Evolutionary conservation across 176 grass and related monocot species (phyloP).

Genomic region (Panicum miliaceum): DNA sequence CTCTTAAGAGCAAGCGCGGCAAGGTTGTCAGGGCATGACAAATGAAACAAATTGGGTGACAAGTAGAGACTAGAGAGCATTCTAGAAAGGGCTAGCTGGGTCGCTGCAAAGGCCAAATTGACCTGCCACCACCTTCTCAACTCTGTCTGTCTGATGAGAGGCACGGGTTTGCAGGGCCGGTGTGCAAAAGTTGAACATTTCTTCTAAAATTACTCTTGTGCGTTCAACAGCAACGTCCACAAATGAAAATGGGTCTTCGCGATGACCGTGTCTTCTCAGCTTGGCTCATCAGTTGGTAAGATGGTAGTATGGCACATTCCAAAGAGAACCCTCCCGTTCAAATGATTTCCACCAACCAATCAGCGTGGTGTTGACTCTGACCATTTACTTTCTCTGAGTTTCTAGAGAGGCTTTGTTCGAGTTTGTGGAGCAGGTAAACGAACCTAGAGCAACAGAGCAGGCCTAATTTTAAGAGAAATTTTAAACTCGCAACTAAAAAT

Average conservation of each 20-base stretch:
- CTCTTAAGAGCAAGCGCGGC: too few species aligned
- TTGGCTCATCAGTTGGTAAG: background rate
- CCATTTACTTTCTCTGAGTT: background rate
- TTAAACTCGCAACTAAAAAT: too few species aligned
- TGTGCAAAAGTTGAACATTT: constrained; percentile 15
- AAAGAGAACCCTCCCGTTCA: background rate
- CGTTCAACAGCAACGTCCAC: background rate
- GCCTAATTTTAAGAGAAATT: too few species aligned
- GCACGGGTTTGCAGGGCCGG: too few species aligned
- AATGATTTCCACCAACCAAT: background rate
- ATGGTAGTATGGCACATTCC: too few species aligned
- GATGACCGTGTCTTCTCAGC: too few species aligned
- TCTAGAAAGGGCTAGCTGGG: background rate
- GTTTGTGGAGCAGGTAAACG: background rate
- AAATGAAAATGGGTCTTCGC: background rate
- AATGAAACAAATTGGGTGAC: background rate
- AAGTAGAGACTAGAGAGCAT: background rate
- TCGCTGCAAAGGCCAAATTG: background rate
- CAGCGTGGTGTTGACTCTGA: background rate
- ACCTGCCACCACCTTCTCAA: constrained; percentile 2
- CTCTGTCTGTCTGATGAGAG: background rate
- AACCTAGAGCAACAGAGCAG: background rate
- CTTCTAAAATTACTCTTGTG: background rate
- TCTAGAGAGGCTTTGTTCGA: background rate
- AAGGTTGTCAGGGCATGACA: too few species aligned